Evolutionary conservation across 106 monocot genomes (phyloP), one percentile per base, ranked within the genome.

Genomic region (Iris macrosiphon): DNA sequence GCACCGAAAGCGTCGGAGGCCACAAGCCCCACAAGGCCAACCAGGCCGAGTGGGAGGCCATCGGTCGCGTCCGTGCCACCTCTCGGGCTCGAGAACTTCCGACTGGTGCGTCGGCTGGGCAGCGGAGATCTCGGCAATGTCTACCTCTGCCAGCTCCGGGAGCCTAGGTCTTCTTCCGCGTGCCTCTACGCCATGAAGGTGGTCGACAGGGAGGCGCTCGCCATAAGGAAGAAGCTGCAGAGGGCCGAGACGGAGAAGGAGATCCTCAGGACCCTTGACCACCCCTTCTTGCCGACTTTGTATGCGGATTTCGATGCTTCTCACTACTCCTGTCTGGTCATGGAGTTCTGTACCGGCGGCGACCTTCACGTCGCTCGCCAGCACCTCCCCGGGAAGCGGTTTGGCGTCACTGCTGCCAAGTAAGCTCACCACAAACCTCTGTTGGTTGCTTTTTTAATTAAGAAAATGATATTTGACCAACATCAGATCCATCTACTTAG

Each of bases 341-440:
- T 81, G 86, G 86, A 86, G 77, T 86, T 74, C 40, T 81, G 86
- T 38, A 54, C 86, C 66, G 86, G 86, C 9, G 80, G 81, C 0
- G 81, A 81, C 50, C 52, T 86, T 3, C 76, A 86, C 27, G 80
- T 77, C 19, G 69, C 66, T 2, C 68, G 80, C 31, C 80, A 80
- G 27, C 65, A 77, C 2, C 86, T 77, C 59, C 77, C 73, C 2
- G 62, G 55, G 2, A 26, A 77, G 24, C 60, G 80, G 16, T 81
- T 81, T 63, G 27, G 16, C 28, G n/a, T 86, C 45, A 47, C 86
- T 13, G 66, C 86, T 15, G 66, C 80, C 14, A 81, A 74, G 86
- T 81, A 45, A 20, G 28, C 27, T 8, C 1, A 8, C 13, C 21
- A 21, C 42, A 7, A 18, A 30, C 27, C 12, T 0, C 21, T 40